phyloP scores from a whole-genome alignment of 306 rosid species.

The Trifolium repens region DNA sequence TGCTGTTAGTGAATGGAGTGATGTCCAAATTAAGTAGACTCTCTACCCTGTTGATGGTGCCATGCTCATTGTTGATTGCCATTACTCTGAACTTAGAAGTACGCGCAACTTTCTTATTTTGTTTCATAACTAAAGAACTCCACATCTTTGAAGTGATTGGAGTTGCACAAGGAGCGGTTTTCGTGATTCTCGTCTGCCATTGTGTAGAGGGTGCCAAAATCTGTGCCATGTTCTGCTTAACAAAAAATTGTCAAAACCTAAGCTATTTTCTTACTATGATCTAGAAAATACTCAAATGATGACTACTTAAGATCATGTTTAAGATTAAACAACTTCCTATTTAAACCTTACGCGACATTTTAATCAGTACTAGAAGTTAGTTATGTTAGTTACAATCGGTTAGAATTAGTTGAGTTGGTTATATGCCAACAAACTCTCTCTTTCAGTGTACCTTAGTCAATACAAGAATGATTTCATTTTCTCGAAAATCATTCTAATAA shows the following conservation, averaged over 20 bases:
- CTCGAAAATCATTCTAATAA: background rate
- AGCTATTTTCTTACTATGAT: slow-evolving; percentile 27
- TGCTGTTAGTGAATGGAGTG: slow-evolving; percentile 81
- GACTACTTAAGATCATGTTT: slow-evolving; percentile 23
- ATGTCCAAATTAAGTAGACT: slow-evolving; percentile 74
- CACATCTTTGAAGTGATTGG: slow-evolving; percentile 75
- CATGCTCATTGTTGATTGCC: slow-evolving; percentile 60
- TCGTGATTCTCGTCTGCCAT: slow-evolving; percentile 78
- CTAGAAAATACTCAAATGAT: background rate
- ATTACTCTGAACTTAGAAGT: slow-evolving; percentile 68
- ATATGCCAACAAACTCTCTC: background rate
- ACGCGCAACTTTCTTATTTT: slow-evolving; percentile 64
- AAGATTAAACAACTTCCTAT: background rate
- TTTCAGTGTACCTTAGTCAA: background rate
- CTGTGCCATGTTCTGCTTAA: slow-evolving; percentile 82
- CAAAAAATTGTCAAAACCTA: slow-evolving; percentile 14
- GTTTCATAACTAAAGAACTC: slow-evolving; percentile 73
- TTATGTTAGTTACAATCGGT: background rate
- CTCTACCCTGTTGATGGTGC: slow-evolving; percentile 84
- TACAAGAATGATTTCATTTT: background rate
- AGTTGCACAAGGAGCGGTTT: slow-evolving; percentile 52
- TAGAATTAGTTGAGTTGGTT: background rate
- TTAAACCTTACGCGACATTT: background rate
- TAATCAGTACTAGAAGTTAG: background rate
- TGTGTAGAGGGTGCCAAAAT: slow-evolving; percentile 94